phyloP scores from a whole-genome alignment of 371 early-diverging fungal species.

The Mortierella sp. region DNA sequence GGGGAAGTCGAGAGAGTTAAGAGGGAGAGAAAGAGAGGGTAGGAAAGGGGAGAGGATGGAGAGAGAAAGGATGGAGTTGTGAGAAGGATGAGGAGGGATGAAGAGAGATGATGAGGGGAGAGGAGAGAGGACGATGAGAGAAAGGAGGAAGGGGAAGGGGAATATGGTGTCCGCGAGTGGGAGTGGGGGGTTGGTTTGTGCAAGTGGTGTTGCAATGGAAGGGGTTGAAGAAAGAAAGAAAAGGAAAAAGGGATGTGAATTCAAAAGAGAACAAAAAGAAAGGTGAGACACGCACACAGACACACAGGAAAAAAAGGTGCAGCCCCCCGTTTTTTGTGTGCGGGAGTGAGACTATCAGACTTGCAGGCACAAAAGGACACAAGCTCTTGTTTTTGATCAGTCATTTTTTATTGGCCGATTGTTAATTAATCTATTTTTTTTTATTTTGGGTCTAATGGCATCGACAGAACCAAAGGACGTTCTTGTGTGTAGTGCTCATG shows the following conservation, averaged over 20 bases:
- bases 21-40: background rate
- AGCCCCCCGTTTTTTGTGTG: background rate
- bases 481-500: no score
- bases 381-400: no score
- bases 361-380: no score
- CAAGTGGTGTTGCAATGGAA: conserved; percentile 9
- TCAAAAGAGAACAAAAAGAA: background rate
- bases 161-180: background rate
- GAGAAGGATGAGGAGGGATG: background rate
- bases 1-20: background rate
- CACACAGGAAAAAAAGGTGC: background rate
- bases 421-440: background rate
- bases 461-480: background rate
- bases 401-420: background rate
- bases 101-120: background rate
- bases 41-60: background rate
- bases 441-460: background rate
- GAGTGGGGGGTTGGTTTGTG: background rate
- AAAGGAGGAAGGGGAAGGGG: background rate
- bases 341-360: background rate
- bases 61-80: background rate
- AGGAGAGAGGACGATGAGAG: conserved; percentile 6
- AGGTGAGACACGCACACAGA: background rate
- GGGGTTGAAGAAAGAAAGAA: background rate
- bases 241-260: background rate